phyloP scores from a whole-genome alignment of 1,284 basidiomycete species.

The Malassezia brasiliensis region DNA sequence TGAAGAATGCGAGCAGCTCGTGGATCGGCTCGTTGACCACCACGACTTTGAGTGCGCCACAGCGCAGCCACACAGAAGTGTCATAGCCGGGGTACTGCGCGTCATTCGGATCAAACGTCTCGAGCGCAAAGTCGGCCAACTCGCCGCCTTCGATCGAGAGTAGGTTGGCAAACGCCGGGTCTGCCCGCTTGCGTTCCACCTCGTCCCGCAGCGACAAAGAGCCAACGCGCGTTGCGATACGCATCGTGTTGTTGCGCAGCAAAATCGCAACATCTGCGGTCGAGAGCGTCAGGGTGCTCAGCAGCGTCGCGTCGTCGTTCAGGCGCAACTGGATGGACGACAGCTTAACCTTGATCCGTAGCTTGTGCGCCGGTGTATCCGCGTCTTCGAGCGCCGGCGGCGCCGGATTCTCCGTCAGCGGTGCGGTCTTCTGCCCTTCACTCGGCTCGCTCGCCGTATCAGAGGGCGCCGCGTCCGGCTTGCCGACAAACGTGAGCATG shows the following conservation, averaged over 20 bases:
- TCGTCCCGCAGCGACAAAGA: constrained; percentile 78
- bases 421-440: background rate
- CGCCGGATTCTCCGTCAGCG: constrained; percentile 14
- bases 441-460: background rate
- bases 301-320: constrained; percentile 62
- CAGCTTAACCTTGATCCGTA: constrained; percentile 73
- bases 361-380: constrained; percentile 54
- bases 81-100: constrained; percentile 70
- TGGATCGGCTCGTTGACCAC: constrained; percentile 80
- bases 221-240: constrained; percentile 73
- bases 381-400: background rate
- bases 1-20: constrained; percentile 71
- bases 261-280: constrained; percentile 80
- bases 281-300: constrained; percentile 81
- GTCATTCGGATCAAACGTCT: constrained; percentile 67
- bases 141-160: constrained; percentile 91
- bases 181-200: constrained; percentile 52
- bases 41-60: constrained; percentile 83
- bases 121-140: constrained; percentile 87
- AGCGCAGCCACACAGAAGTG: constrained; percentile 70
- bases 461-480: background rate
- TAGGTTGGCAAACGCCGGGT: constrained; percentile 68
- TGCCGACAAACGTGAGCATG: constrained; percentile 58
- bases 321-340: constrained; percentile 77
- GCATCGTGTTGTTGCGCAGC: constrained; percentile 65